phyloP scores from a whole-genome alignment of 768 basidiomycete genomes.

The Hygrocybe coccinea region DNA sequence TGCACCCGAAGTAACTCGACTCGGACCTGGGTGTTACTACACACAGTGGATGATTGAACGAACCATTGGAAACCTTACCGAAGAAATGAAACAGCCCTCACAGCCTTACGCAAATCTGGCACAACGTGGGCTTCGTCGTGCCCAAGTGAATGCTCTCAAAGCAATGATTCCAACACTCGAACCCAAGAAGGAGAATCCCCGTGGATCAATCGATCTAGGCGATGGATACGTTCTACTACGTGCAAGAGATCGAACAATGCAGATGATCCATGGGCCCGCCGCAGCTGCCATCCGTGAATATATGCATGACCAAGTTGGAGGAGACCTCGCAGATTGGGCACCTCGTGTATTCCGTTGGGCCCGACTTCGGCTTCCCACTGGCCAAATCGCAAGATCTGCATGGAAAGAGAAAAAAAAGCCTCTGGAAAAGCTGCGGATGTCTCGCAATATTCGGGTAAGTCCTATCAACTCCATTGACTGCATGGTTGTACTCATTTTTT shows the following conservation, averaged over 20 bases:
- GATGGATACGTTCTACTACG: constrained; percentile 1
- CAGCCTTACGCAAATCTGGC: constrained; percentile 5
- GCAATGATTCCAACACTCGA: background rate
- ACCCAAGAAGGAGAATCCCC: constrained; percentile 3
- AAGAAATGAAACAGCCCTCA: constrained; percentile 5
- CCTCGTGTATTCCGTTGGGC: constrained; percentile 18
- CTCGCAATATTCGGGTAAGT: constrained; percentile 3
- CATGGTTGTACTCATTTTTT: background rate
- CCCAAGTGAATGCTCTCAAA: constrained; percentile 3
- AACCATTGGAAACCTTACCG: constrained; percentile 4
- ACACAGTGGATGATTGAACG: constrained; percentile 6
- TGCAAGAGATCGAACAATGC: background rate
- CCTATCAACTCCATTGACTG: background rate
- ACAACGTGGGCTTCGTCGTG: constrained; percentile 2
- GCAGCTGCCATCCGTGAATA: constrained; percentile 18
- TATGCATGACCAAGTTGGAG: background rate
- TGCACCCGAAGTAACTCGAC: constrained; percentile 2
- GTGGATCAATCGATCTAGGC: background rate
- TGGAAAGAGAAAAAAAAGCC: constrained; percentile 17
- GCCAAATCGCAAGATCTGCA: constrained; percentile 18
- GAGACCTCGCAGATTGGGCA: constrained; percentile 11
- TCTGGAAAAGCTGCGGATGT: background rate
- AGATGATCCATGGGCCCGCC: background rate
- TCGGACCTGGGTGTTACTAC: background rate
- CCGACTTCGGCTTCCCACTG: constrained; percentile 18